Percentiles rank a stretch among this genome's conserved stretches.
Conservation (phyloP, 2,329 filamentous ascomycete genomes). For the Hypoxylon sp. region DNA sequence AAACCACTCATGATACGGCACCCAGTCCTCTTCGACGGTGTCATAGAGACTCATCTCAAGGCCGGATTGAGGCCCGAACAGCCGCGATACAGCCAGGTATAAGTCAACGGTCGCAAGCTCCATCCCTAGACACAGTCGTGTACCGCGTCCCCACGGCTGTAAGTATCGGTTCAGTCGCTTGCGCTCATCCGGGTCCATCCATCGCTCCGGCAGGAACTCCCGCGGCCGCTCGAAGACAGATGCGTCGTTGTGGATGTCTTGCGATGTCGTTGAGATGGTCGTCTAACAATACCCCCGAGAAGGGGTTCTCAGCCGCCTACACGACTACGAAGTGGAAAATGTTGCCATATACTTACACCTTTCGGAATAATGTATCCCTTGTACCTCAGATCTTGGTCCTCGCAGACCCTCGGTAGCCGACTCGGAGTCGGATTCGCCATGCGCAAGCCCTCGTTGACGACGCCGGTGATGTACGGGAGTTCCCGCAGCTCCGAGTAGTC, state of each 20-base stretch:
- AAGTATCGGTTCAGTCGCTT: constrained; percentile 40
- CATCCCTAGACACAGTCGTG: constrained; percentile 43
- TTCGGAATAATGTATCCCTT: constrained; percentile 36
- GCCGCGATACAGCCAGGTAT: constrained; percentile 44
- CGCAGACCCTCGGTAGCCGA: constrained; percentile 43
- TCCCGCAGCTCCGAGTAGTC: constrained; percentile 41
- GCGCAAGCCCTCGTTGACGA: constrained; percentile 46
- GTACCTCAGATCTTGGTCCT: constrained; percentile 44
- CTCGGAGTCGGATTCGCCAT: constrained; percentile 46
- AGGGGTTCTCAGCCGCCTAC: not conserved
- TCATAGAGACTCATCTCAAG: constrained; percentile 40
- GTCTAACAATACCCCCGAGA: constrained; percentile 26
- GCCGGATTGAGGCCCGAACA: constrained; percentile 41
- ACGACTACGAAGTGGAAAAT: not conserved
- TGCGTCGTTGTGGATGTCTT: constrained; percentile 43
- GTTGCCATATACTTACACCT: constrained; percentile 37
- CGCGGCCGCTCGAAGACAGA: constrained; percentile 35
- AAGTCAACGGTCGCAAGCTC: constrained; percentile 47
- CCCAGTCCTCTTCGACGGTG: constrained; percentile 44
- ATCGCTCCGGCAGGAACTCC: constrained; percentile 43
- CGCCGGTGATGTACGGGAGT: constrained; percentile 45
- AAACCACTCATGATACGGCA: constrained; percentile 45
- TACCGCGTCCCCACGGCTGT: constrained; percentile 45
- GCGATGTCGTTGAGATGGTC: constrained; percentile 44
- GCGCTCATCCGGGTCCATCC: constrained; percentile 38